phyloP scores from a whole-genome alignment of 345 rosid genomes.

The Hirschfeldia incana region DNA sequence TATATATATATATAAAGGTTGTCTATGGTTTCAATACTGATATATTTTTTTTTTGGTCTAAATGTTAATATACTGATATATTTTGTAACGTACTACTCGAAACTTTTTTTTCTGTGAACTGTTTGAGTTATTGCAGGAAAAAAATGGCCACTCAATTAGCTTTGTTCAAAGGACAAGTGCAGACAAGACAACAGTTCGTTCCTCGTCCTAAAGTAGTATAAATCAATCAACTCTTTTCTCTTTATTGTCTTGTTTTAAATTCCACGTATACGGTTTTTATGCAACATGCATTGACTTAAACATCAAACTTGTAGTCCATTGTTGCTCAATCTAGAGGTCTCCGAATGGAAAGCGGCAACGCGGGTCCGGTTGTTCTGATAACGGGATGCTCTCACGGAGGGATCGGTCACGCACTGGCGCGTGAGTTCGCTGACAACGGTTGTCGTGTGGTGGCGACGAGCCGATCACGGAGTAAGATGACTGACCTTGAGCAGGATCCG shows the following conservation, averaged over 20 bases:
- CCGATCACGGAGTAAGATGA: background rate
- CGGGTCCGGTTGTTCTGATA: background rate
- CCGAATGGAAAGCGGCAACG: background rate
- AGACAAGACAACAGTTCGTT: background rate
- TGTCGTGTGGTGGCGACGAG: constrained; percentile 1
- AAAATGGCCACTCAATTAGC: background rate
- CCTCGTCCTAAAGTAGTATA: background rate
- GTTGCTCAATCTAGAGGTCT: background rate
- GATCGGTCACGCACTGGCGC: background rate
- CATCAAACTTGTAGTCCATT: constrained; percentile 2
- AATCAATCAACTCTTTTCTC: background rate
- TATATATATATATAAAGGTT: background rate
- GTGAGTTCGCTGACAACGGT: background rate
- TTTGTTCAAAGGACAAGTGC: background rate
- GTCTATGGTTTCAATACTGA: background rate
- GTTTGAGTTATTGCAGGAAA: background rate
- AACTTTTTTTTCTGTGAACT: background rate
- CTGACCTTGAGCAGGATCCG: background rate
- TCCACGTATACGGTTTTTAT: background rate
- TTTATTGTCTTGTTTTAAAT: background rate
- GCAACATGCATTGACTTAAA: background rate
- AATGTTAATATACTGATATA: background rate
- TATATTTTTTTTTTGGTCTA: background rate
- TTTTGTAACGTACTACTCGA: background rate
- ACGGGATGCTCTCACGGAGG: background rate